phyloP scores from a whole-genome alignment of 306 rosid genomes.

The Gynostemma pentaphyllum region DNA sequence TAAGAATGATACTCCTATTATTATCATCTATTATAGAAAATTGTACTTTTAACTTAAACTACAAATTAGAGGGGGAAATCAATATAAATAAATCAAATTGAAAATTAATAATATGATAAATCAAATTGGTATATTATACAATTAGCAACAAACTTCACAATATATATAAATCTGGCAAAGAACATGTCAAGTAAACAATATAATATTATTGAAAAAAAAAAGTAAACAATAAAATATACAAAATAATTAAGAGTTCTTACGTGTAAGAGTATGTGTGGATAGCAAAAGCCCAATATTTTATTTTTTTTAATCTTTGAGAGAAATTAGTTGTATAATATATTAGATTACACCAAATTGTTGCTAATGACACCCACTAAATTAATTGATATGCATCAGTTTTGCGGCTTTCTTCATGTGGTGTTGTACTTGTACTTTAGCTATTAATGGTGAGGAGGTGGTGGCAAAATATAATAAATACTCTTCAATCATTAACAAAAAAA shows the following conservation, averaged over 20 bases:
- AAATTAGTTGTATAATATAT: neutral
- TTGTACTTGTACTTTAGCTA: neutral
- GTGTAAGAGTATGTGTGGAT: neutral
- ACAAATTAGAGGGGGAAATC: too few relatives aligned
- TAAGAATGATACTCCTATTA: too few relatives aligned
- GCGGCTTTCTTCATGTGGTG: neutral
- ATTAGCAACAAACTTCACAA: neutral
- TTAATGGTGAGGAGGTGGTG: neutral
- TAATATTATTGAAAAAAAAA: too few relatives aligned
- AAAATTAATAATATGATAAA: neutral
- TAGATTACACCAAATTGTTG: slow-evolving; percentile 5
- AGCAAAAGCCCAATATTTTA: too few relatives aligned
- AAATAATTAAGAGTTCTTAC: neutral
- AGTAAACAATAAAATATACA: neutral
- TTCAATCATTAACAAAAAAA: too few relatives aligned
- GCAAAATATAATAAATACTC: neutral
- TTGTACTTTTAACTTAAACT: too few relatives aligned
- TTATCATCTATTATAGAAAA: too few relatives aligned
- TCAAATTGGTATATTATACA: neutral
- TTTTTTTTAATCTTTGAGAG: too few relatives aligned
- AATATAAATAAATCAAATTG: neutral
- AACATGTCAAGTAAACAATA: neutral
- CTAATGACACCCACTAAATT: neutral
- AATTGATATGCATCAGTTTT: neutral
- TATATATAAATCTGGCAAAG: neutral